Percentiles rank a stretch among this genome's conserved stretches.
Evolutionary conservation across 495 filamentous ascomycete genomes (phyloP).

Genomic region (Choiromyces venosus): DNA sequence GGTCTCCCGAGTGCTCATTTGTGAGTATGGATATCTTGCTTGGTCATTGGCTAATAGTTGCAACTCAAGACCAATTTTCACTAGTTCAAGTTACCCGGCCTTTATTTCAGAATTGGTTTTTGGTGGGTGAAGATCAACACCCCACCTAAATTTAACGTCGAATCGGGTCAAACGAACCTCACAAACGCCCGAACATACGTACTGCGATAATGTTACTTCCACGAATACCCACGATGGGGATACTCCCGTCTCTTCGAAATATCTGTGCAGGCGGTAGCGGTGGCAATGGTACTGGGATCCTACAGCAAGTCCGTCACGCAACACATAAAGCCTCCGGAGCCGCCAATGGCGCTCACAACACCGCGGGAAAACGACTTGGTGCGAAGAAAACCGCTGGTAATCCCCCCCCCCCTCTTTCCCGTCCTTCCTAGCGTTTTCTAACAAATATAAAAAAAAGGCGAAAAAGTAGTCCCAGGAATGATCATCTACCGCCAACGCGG

Average conservation of each 20-base stretch:
- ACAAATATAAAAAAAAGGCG: conserved; percentile 50
- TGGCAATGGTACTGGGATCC: not conserved
- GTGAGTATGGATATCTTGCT: too few relatives aligned
- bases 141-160: not conserved
- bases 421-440: not conserved
- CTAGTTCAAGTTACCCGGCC: not conserved
- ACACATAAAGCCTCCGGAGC: conserved; percentile 81
- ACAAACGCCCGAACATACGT: not conserved
- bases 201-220: conserved; percentile 25
- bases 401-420: not conserved
- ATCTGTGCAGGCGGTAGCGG: not conserved
- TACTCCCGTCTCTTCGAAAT: not conserved
- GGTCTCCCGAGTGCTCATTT: too few relatives aligned
- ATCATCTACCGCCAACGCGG: conserved; percentile 97
- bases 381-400: conserved; percentile 83
- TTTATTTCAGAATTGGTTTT: not conserved
- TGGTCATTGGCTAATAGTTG: too few relatives aligned
- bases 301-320: conserved; percentile 58
- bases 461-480: conserved; percentile 88
- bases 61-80: too few relatives aligned
- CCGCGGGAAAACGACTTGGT: conserved; percentile 86
- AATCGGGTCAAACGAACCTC: not conserved
- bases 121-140: not conserved
- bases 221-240: conserved; percentile 26
- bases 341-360: conserved; percentile 76